Conservation (phyloP, 208 protist species). For the Leptomonas pyrrhocoris region DNA sequence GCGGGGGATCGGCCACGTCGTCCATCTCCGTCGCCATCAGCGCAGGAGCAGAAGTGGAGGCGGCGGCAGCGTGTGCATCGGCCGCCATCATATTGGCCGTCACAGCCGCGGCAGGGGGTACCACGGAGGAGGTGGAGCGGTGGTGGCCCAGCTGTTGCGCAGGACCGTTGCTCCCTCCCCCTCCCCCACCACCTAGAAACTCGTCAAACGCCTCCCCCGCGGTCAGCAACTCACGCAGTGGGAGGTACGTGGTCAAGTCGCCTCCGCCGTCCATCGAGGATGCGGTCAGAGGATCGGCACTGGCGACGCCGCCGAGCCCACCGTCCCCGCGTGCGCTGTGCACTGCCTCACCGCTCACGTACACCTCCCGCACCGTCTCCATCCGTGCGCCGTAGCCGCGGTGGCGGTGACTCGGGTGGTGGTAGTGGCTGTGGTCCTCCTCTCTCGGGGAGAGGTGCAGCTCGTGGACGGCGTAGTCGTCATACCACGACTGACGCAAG, state of each 20-base stretch:
- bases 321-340: neutral
- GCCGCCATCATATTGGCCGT: neutral
- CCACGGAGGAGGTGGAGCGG: neutral
- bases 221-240: constrained; percentile 23
- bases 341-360: neutral
- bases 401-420: neutral
- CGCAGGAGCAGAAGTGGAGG: neutral
- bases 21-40: constrained; percentile 16
- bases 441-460: constrained; percentile 15
- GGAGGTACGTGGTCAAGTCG: constrained; percentile 19
- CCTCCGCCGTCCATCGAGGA: constrained; percentile 15
- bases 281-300: constrained; percentile 11
- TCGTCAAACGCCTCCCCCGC: constrained; percentile 16
- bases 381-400: constrained; percentile 6
- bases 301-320: neutral
- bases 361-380: neutral
- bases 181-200: neutral
- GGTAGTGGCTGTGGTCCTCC: constrained; percentile 18
- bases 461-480: constrained; percentile 28
- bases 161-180: neutral
- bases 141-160: neutral
- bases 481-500: constrained; percentile 54
- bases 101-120: neutral
- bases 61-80: neutral
- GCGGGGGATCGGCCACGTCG: constrained; percentile 33